Percentiles rank a stretch among this genome's conserved stretches.
These are phyloP conservation scores for Macrophomina pseudophaseolina DNA, from an alignment of 2,329 filamentous ascomycete species.

Conservation along the genomic window DNA sequence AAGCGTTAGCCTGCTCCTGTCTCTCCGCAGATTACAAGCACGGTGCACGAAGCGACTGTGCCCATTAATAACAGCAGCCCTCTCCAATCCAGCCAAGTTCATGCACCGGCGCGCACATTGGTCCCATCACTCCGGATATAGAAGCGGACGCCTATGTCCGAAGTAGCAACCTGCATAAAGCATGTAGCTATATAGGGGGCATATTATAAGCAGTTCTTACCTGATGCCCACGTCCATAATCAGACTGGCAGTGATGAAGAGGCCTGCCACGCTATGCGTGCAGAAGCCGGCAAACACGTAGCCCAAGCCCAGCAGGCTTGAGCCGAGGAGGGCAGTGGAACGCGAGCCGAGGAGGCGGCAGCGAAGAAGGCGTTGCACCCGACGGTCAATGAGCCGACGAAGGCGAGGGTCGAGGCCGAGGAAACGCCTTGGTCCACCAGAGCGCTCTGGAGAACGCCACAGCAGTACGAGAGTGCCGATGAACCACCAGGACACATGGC, in stretches of 20 bases:
- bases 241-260: conserved; percentile 58
- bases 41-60: conserved; percentile 17
- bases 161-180: conserved; percentile 18
- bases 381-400: conserved; percentile 61
- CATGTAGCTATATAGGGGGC: conserved; percentile 2
- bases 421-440: conserved; percentile 57
- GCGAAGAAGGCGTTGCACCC: conserved; percentile 59
- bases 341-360: conserved; percentile 60
- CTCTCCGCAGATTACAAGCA: conserved; percentile 9
- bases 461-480: conserved; percentile 62
- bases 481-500: conserved; percentile 57
- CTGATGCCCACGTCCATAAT: conserved; percentile 51
- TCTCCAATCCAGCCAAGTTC: conserved; percentile 7
- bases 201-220: conserved; percentile 16
- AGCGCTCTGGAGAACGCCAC: conserved; percentile 65
- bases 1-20: conserved; percentile 18
- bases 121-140: conserved; percentile 15
- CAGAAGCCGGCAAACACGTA: conserved; percentile 56
- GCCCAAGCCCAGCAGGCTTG: conserved; percentile 57
- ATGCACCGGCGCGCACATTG: conserved; percentile 11
- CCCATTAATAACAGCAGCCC: conserved; percentile 5
- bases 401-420: conserved; percentile 60
- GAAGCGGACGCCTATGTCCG: conserved; percentile 9
- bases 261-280: conserved; percentile 50
- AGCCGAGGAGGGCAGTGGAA: conserved; percentile 54